Conservation (phyloP, 805 yeast genomes). For the Lipomyces spencermartinsiae region DNA sequence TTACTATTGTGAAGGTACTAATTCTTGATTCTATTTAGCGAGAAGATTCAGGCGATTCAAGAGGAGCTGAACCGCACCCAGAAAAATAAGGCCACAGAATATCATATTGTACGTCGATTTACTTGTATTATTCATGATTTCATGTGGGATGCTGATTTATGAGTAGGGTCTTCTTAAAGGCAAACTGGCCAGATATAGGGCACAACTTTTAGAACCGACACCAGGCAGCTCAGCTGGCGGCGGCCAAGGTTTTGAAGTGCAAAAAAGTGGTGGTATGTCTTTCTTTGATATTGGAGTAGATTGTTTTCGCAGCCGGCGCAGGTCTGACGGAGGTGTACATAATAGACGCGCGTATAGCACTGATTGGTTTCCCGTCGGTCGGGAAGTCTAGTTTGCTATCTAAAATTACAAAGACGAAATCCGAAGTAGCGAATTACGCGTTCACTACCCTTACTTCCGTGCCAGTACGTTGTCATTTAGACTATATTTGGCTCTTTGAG, state of each 20-base stretch:
- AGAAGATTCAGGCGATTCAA: slow-evolving; percentile 61
- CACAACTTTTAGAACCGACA: slow-evolving; percentile 89
- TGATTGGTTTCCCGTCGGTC: slow-evolving; percentile 97
- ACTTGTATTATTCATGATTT: background rate
- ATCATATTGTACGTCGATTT: slow-evolving; percentile 66
- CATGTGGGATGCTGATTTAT: background rate
- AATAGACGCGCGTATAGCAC: slow-evolving; percentile 88
- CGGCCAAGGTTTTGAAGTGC: slow-evolving; percentile 91
- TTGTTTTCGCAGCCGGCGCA: background rate
- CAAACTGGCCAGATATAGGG: slow-evolving; percentile 82
- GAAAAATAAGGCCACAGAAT: slow-evolving; percentile 97
- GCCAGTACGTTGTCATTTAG: slow-evolving; percentile 52
- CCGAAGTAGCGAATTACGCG: slow-evolving; percentile 93
- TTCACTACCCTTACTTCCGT: slow-evolving; percentile 96
- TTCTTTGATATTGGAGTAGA: background rate
- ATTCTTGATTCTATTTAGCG: slow-evolving; percentile 12
- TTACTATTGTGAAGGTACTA: background rate
- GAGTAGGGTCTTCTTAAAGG: slow-evolving; percentile 76
- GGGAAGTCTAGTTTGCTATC: slow-evolving; percentile 92
- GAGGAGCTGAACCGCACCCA: slow-evolving; percentile 94
- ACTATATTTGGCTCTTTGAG: background rate
- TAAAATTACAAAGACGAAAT: slow-evolving; percentile 89
- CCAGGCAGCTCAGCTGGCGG: slow-evolving; percentile 71
- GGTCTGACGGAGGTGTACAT: background rate
- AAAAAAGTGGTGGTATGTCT: slow-evolving; percentile 72